A percentile compares a stretch with the other conserved stretches of the same genome.
These are phyloP conservation scores for Ogataea corticis DNA, from an alignment of 805 yeast genomes.

Conservation along the genomic window DNA sequence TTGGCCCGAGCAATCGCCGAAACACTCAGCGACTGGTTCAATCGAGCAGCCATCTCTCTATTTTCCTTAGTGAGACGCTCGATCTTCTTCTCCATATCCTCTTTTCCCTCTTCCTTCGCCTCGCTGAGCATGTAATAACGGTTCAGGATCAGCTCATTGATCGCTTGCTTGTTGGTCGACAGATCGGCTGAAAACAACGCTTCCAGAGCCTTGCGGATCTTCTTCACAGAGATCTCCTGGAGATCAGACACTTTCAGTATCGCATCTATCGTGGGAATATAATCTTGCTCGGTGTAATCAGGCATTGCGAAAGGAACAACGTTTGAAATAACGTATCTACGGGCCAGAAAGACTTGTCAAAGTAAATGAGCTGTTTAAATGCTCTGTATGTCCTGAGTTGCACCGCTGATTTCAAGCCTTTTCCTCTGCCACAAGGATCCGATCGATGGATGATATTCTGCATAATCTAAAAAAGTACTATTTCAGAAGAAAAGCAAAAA, in stretches of 20 bases:
- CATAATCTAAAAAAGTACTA: background rate
- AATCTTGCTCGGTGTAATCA: conserved; percentile 32
- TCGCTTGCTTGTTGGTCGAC: conserved; percentile 46
- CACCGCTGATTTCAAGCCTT: too few species aligned
- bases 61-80: conserved; percentile 49
- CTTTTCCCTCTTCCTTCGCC: conserved; percentile 23
- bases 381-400: too few species aligned
- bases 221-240: conserved; percentile 68
- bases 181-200: conserved; percentile 63
- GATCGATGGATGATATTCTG: background rate
- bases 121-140: conserved; percentile 53
- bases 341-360: too few species aligned
- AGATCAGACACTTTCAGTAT: conserved; percentile 70
- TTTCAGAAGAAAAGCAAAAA: background rate
- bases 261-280: conserved; percentile 69
- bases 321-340: too few species aligned
- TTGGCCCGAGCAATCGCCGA: conserved; percentile 20
- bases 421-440: too few species aligned
- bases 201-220: conserved; percentile 70
- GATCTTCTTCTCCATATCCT: conserved; percentile 22
- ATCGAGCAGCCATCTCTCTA: conserved; percentile 38
- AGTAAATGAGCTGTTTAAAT: too few species aligned
- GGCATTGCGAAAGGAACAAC: background rate
- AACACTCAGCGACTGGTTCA: conserved; percentile 30
- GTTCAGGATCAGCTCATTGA: conserved; percentile 60